Percentiles rank a stretch among this genome's conserved stretches.
Evolutionary conservation across 2,329 filamentous ascomycete genomes (phyloP).

Genomic region (Aspergillus tanneri): DNA sequence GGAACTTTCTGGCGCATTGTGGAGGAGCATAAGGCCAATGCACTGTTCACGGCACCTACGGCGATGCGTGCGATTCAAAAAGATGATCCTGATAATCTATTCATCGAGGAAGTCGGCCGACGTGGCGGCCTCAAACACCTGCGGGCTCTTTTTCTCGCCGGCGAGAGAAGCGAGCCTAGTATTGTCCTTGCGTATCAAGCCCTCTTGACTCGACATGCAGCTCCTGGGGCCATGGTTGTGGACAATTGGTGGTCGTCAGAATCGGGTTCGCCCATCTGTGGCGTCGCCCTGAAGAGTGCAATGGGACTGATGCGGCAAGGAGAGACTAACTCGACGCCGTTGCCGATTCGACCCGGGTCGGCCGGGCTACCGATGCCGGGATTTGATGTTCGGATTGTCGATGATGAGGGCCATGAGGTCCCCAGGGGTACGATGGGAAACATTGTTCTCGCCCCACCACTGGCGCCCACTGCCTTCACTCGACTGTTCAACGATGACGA

Average conservation of each 20-base stretch:
- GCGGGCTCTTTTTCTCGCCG: constrained; percentile 77
- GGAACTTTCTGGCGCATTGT: constrained; percentile 85
- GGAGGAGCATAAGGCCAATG: constrained; percentile 80
- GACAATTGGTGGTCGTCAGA: constrained; percentile 77
- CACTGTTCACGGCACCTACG: constrained; percentile 81
- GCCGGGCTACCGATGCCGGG: constrained; percentile 90
- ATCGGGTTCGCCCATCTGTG: constrained; percentile 67
- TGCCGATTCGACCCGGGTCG: constrained; percentile 74
- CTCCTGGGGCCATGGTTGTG: constrained; percentile 61
- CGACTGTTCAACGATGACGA: constrained; percentile 84
- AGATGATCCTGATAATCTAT: constrained; percentile 73
- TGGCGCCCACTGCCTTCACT: constrained; percentile 82
- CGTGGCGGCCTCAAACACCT: constrained; percentile 70
- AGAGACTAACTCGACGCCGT: constrained; percentile 43
- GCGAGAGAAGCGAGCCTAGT: constrained; percentile 83
- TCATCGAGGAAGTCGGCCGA: constrained; percentile 62
- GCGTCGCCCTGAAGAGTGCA: constrained; percentile 62
- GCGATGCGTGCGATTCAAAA: constrained; percentile 83
- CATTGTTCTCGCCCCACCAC: constrained; percentile 77
- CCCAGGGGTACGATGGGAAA: constrained; percentile 79
- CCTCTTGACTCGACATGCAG: constrained; percentile 66
- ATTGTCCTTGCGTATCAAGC: constrained; percentile 79
- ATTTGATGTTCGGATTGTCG: constrained; percentile 81
- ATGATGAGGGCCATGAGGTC: constrained; percentile 74
- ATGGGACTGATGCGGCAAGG: constrained; percentile 47